Base-by-base conservation (phyloP, 768 basidiomycete species). In the Antrodiella citrinella region DNA sequence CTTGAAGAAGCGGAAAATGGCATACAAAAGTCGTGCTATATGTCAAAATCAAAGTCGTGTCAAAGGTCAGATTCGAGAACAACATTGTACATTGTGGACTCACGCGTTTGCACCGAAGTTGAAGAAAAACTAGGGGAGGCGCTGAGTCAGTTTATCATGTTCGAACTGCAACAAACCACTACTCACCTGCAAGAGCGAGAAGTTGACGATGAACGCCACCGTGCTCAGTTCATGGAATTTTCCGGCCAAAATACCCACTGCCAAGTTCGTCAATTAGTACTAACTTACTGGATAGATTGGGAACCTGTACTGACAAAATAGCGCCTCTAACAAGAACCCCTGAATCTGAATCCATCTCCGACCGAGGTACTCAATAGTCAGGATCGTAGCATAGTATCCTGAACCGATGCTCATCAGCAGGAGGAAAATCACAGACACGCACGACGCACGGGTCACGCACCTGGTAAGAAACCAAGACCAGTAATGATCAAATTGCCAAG, bases 71-170 rank as follows among this genome's bases (percentile, higher is more conserved):
- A 35, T 7, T 35, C 30, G 15, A 35, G 7, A 35, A 35, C 30
- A 35, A 35, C 7, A 15, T 35, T 7, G 30, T 7, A 35, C 30
- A 35, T 35, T 7, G 15, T 35, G 7, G 15, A 35, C 30, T 35
- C 15, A 35, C 30, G 30, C 68, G 60, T 86, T 87, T 2, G 84
- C 82, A 18, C 86, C 86, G 58, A 86, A 89, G 68, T 88, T 87
- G 73, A 87, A 87, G 73, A 87, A 86, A 70, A 86, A 86, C 30
- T n/a, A n/a, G n/a, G n/a, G n/a, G n/a, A n/a, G n/a, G n/a, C n/a
- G n/a, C n/a, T n/a, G n/a, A n/a, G n/a, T n/a, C n/a, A n/a, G n/a
- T n/a, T n/a, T n/a, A n/a, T n/a, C n/a, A n/a, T n/a, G n/a, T n/a
- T n/a, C n/a, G n/a, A n/a, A n/a, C n/a, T n/a, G n/a, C n/a, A n/a